Base-by-base conservation (phyloP, 1,139 yeast species). In the Suhomyces bokatorum region DNA sequence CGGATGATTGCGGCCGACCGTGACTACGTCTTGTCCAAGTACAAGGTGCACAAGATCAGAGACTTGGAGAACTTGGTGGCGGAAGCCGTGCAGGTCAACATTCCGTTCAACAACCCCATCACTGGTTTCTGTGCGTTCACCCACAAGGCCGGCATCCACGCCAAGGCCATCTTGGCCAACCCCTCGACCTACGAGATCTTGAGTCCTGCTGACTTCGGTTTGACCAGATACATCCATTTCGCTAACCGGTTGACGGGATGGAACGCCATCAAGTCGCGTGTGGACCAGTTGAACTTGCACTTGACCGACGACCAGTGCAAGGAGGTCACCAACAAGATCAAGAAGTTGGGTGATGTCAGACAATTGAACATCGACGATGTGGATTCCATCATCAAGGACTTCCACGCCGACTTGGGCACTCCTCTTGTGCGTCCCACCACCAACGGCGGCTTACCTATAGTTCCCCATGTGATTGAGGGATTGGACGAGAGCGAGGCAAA, bases 51-150 rank as follows among this genome's bases (percentile, higher is more conserved):
- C 75, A 91, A 91, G 78, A 81, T 93, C 59, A 85, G 98, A 75
- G 98, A 93, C 63, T 78, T 93, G 64, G 99, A 93, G 72, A 89
- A 86, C 69, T 77, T 93, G 68, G 97, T 93, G 50, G 98, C 98
- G 43, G 97, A 91, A 54, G 96, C 97, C 27, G 98, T 93, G 45
- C 96, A 89, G 71, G 97, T 93, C 51, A 91, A 91, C 70, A 83
- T 93, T 63, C 99, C 99, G 50, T 93, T 93, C 79, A 93, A 93
- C 81, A 93, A 93, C 76, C 98, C 98, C 58, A 90, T 93, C 67
- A 93, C 99, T 40, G 99, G 99, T 45, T 93, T 93, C 85, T 93
- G 98, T 77, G 99, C 99, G 43, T 93, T 93, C 75, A 93, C 99
- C 46, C 99, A 93, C 78, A 93, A 93, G 80, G 99, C 99, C 45